phyloP scores from a whole-genome alignment of 1,284 basidiomycete species.

The Lignosus rhinocerotis region DNA sequence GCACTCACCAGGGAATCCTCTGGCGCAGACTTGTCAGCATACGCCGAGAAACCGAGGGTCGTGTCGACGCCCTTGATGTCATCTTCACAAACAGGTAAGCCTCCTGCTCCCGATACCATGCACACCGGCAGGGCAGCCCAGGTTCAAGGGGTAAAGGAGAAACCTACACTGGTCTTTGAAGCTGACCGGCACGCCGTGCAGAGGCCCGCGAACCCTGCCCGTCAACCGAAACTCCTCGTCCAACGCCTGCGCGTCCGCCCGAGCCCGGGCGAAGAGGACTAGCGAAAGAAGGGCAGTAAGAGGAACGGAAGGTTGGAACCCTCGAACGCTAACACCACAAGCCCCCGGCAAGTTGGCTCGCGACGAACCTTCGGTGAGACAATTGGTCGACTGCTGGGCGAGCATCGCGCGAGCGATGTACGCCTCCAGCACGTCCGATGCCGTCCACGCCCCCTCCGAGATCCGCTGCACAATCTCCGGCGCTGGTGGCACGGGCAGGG shows the following conservation, averaged over 20 bases:
- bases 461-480: slow-evolving; percentile 64
- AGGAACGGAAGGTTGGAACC: no score
- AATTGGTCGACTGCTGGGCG: slow-evolving; percentile 72
- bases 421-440: slow-evolving; percentile 68
- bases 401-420: slow-evolving; percentile 67
- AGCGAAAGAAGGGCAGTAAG: no score
- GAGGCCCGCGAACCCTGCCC: slow-evolving; percentile 61
- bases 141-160: no score
- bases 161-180: slow-evolving; percentile 70
- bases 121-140: neutral
- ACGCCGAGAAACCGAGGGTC: slow-evolving; percentile 73
- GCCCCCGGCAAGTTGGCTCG: no score
- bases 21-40: slow-evolving; percentile 60
- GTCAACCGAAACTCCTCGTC: slow-evolving; percentile 67
- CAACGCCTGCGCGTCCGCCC: slow-evolving; percentile 57
- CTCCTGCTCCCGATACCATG: neutral
- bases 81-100: slow-evolving; percentile 26
- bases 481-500: slow-evolving; percentile 38
- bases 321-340: no score
- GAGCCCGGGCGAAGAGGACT: slow-evolving; percentile 74
- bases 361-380: slow-evolving; percentile 72
- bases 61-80: slow-evolving; percentile 68
- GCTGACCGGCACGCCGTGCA: slow-evolving; percentile 83
- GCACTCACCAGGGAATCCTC: slow-evolving; percentile 43
- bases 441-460: slow-evolving; percentile 66